Evolutionary conservation across 352 stramenopile genomes (phyloP), one percentile per base, ranked within the genome.

Genomic region (Globisporangium alternatum): DNA sequence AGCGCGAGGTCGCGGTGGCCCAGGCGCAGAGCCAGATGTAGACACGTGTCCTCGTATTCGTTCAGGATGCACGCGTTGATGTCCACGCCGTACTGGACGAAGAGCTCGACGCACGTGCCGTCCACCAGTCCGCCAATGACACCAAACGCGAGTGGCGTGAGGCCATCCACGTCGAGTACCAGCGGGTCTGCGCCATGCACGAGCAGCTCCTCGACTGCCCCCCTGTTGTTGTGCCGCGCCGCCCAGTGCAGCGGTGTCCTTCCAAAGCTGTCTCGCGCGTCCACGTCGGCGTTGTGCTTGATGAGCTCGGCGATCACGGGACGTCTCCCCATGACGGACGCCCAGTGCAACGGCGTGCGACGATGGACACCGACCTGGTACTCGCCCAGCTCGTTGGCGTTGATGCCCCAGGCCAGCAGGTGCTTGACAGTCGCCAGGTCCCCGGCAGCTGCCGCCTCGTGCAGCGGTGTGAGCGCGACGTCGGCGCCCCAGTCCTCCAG

Each of bases 191-290:
- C 85, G 28, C 77, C 70, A 17, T 78, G 71, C 3, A 52, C 61
- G 22, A 93, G 68, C 12, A 95, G 70, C 33, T 82, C 74, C 22
- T 78, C 66, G 5, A 90, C 75, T 17, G 81, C 83, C 1, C 65
- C 67, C 13, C 72, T 70, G 62, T 90, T 85, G 60, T 90, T 91
- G 66, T 90, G 81, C 3, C 86, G 80, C 8, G 83, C 79, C 4
- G 84, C 86, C 86, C 86, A 95, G 64, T 95, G 84, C 56, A 95
- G 52, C 15, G 86, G 76, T 1, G 81, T 90, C 5, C 86, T 81
- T 15, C 76, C 80, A 45, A 70, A 57, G 49, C 69, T 81, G 62
- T 94, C 86, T 33, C 83, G 72, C 3, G 78, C 80, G 56, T 92
- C 82, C 13, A 86, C 76, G 28, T 91, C 70, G 6, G 86, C 83